Conservation (phyloP, 2,329 filamentous ascomycete genomes). For the Penicillium sp. region DNA sequence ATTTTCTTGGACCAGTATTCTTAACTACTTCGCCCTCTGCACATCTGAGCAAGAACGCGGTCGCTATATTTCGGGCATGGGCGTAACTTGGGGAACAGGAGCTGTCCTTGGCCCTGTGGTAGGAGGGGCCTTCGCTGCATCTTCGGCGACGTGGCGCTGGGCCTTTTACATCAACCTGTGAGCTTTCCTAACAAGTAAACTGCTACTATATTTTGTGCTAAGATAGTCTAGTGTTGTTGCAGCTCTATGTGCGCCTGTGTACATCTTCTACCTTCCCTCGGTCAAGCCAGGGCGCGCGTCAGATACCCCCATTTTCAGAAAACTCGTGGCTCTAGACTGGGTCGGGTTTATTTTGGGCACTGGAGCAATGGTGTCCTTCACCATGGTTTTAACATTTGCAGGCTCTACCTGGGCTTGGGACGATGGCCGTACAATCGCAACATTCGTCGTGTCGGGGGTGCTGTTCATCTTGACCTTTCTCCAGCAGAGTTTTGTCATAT, state of each 20-base stretch:
- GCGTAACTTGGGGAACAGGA: constrained; percentile 33
- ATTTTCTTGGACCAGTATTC: constrained; percentile 10
- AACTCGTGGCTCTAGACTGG: constrained; percentile 18
- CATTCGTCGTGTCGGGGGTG: not conserved
- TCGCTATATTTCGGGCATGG: constrained; percentile 30
- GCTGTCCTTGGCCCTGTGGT: constrained; percentile 37
- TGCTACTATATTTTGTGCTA: not conserved
- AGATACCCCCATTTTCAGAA: constrained; percentile 29
- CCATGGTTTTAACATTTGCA: not conserved
- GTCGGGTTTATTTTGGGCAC: constrained; percentile 18
- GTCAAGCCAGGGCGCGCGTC: constrained; percentile 26
- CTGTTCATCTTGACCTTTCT: not conserved
- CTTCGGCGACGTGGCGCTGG: constrained; percentile 26
- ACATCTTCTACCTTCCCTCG: constrained; percentile 41
- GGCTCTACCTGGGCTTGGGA: not conserved
- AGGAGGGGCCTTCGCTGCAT: constrained; percentile 34
- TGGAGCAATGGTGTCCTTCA: constrained; percentile 27
- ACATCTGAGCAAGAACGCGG: constrained; percentile 20
- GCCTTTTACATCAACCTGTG: constrained; percentile 33
- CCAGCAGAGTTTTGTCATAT: not conserved
- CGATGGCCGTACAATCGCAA: not conserved
- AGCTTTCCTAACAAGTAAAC: constrained; percentile 17
- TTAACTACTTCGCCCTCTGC: constrained; percentile 25
- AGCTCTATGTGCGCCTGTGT: constrained; percentile 42
- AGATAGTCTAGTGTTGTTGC: constrained; percentile 52